phyloP scores from a whole-genome alignment of 352 stramenopile genomes.

The Pythium chondricola region DNA sequence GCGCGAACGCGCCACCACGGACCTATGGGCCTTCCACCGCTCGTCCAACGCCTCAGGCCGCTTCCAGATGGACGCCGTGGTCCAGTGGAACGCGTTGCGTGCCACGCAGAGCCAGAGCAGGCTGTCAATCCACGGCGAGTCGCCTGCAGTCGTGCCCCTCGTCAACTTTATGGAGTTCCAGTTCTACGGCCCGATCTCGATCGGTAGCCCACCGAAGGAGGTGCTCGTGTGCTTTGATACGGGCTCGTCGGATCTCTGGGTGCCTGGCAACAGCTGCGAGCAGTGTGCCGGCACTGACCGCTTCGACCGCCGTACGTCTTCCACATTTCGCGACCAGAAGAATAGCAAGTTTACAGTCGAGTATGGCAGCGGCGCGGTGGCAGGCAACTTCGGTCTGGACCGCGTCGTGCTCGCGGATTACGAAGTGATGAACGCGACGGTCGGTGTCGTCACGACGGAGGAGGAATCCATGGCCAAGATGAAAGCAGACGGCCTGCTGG shows the following conservation, averaged over 20 bases:
- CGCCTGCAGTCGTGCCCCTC: conserved; percentile 41
- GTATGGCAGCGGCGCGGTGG: conserved; percentile 72
- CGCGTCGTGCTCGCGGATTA: conserved; percentile 46
- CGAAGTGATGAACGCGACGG: conserved; percentile 29
- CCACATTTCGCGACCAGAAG: conserved; percentile 31
- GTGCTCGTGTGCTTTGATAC: conserved; percentile 79
- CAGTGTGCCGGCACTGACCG: conserved; percentile 47
- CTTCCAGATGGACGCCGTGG: conserved; percentile 7
- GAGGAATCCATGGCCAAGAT: conserved; percentile 77
- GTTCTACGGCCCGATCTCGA: conserved; percentile 61
- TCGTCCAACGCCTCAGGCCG: not conserved
- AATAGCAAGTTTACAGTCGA: conserved; percentile 56
- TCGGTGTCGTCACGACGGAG: conserved; percentile 60
- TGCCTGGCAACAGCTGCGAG: conserved; percentile 43
- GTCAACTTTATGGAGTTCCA: conserved; percentile 85
- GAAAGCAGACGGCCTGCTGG: conserved; percentile 93
- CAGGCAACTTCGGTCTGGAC: conserved; percentile 52
- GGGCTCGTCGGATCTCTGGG: conserved; percentile 77
- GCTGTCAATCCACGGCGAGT: conserved; percentile 12
- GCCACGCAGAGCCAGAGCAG: not conserved
- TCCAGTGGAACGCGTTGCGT: conserved; percentile 22
- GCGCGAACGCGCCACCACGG: conserved; percentile 19
- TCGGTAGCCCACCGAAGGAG: conserved; percentile 64
- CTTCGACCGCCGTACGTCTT: conserved; percentile 44
- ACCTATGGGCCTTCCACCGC: conserved; percentile 35